phyloP scores from a whole-genome alignment of 1,284 basidiomycete species.

The Ustilago hordei region DNA sequence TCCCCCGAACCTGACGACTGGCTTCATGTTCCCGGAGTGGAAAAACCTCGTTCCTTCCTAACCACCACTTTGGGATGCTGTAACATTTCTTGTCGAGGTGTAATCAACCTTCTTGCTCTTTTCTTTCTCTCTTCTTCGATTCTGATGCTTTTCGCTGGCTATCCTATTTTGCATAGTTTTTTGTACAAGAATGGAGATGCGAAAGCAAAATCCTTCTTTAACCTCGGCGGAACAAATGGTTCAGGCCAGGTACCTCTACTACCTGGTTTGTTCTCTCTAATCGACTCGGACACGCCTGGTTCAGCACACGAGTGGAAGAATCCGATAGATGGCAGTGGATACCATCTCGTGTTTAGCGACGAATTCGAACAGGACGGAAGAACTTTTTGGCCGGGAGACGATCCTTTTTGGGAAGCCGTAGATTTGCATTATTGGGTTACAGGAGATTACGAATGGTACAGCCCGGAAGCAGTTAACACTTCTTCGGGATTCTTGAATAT shows the following conservation, averaged over 20 bases:
- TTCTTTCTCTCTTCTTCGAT: slow-evolving; percentile 19
- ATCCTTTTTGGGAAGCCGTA: slow-evolving; percentile 64
- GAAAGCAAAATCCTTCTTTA: slow-evolving; percentile 64
- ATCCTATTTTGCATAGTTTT: slow-evolving; percentile 40
- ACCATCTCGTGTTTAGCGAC: slow-evolving; percentile 76
- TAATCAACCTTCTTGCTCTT: slow-evolving; percentile 37
- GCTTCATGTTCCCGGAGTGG: slow-evolving; percentile 21
- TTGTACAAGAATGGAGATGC: background rate
- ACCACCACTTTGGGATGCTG: background rate
- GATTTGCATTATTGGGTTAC: slow-evolving; percentile 55
- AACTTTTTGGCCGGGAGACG: slow-evolving; percentile 70
- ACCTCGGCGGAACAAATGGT: slow-evolving; percentile 76
- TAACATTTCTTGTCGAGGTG: slow-evolving; percentile 16
- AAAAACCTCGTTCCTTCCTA: background rate
- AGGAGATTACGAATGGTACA: slow-evolving; percentile 67
- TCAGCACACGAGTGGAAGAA: slow-evolving; percentile 23
- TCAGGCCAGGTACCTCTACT: slow-evolving; percentile 55
- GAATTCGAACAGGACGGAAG: slow-evolving; percentile 80
- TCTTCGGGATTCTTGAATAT: slow-evolving; percentile 52
- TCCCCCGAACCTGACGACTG: slow-evolving; percentile 32
- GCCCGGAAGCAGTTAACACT: slow-evolving; percentile 58
- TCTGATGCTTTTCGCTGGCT: slow-evolving; percentile 47
- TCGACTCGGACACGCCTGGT: slow-evolving; percentile 49
- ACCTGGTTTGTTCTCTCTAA: slow-evolving; percentile 17
- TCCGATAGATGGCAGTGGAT: slow-evolving; percentile 20